Evolutionary conservation across 2,329 filamentous ascomycete species (phyloP).

Genomic region (Plenodomus lindquistii): DNA sequence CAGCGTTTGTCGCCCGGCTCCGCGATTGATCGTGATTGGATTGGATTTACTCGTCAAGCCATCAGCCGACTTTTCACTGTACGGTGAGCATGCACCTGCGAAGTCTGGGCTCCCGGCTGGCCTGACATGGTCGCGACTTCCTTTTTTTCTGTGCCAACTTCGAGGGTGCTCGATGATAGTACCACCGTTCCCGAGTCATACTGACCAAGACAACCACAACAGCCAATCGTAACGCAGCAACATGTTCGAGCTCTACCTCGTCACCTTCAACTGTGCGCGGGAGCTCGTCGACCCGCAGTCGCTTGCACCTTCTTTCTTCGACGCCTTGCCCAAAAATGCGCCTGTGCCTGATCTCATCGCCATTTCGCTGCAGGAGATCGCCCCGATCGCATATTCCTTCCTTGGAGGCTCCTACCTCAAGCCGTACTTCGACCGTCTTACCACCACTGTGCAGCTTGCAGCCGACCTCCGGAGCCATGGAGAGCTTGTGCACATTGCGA

Average conservation of each 20-base stretch:
- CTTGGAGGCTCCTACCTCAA: slow-evolving; percentile 79
- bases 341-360: slow-evolving; percentile 70
- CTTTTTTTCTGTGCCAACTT: neutral
- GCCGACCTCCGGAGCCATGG: slow-evolving; percentile 52
- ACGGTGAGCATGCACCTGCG: neutral
- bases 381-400: slow-evolving; percentile 81
- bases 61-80: neutral
- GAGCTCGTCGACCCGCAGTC: slow-evolving; percentile 68
- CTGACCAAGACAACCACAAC: neutral
- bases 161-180: neutral
- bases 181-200: too few relatives aligned
- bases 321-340: slow-evolving; percentile 41
- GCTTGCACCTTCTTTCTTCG: slow-evolving; percentile 70
- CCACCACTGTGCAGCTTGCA: slow-evolving; percentile 72
- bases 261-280: slow-evolving; percentile 90
- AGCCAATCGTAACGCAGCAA: neutral
- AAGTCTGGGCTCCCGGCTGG: neutral
- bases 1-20: neutral
- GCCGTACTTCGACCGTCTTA: slow-evolving; percentile 74
- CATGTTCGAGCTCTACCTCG: slow-evolving; percentile 70
- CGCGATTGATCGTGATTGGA: neutral
- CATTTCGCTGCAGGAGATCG: slow-evolving; percentile 81
- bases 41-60: neutral
- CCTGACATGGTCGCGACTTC: neutral
- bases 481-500: slow-evolving; percentile 71